phyloP scores from a whole-genome alignment of 305 asterid genomes.

The Plantago coronopus region DNA sequence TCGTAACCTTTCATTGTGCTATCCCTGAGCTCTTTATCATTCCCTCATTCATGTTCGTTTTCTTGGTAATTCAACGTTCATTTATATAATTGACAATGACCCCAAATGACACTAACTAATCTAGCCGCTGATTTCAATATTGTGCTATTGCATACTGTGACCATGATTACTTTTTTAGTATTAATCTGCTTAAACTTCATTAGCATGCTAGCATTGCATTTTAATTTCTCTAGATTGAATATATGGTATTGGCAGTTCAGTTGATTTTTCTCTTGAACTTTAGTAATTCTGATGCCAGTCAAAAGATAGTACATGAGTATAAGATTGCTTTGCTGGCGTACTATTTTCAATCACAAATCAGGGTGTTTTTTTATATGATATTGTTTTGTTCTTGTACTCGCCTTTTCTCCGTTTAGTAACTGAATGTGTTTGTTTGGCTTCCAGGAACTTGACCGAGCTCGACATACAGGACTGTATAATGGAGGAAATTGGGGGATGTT shows the following conservation, averaged over 20 bases:
- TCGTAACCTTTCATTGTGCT: too few species aligned
- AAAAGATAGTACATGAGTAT: not conserved
- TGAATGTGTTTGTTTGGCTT: slow-evolving; percentile 21
- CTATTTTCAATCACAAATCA: not conserved
- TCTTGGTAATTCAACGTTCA: not conserved
- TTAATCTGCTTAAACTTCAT: not conserved
- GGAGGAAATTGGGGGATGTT: slow-evolving; percentile 53
- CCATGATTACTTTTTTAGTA: too few species aligned
- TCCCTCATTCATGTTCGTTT: not conserved
- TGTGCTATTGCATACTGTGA: too few species aligned
- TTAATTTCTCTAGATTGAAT: too few species aligned
- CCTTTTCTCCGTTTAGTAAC: not conserved
- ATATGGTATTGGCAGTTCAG: too few species aligned
- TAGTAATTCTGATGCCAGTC: not conserved
- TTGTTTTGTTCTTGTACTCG: slow-evolving; percentile 9
- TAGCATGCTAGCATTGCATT: not conserved
- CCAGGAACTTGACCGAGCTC: slow-evolving; percentile 76
- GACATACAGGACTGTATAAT: slow-evolving; percentile 66
- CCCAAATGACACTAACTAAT: not conserved
- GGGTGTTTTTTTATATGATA: not conserved
- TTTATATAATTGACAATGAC: too few species aligned
- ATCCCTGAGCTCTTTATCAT: not conserved
- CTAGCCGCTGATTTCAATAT: too few species aligned
- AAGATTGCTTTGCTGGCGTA: not conserved
- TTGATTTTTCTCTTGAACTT: too few species aligned